A percentile compares a stretch with the other conserved stretches of the same genome.
phyloP scores from a whole-genome alignment of 805 yeast species.

The Myxozyma melibiosi region DNA sequence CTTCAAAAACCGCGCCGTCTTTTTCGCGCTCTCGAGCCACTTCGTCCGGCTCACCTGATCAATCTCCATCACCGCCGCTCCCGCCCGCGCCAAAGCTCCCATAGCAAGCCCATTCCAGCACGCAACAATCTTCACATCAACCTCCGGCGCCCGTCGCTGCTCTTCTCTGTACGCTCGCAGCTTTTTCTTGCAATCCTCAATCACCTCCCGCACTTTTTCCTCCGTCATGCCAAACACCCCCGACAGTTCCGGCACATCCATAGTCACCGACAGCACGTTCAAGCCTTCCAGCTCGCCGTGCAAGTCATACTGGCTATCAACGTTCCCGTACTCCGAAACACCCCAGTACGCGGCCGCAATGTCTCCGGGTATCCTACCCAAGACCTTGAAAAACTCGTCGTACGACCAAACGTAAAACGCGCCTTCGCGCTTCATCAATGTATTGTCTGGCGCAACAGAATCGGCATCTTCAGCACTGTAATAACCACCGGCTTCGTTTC shows the following conservation, averaged over 20 bases:
- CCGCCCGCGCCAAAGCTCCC: constrained; percentile 44
- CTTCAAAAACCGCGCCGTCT: constrained; percentile 37
- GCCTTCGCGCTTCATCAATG: constrained; percentile 38
- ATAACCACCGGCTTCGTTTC: constrained; percentile 37
- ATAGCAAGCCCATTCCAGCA: constrained; percentile 46
- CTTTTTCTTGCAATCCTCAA: constrained; percentile 36
- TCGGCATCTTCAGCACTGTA: constrained; percentile 45
- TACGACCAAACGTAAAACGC: constrained; percentile 44
- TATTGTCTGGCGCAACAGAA: constrained; percentile 33
- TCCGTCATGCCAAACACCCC: constrained; percentile 40
- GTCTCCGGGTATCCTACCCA: constrained; percentile 33
- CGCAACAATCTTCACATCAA: constrained; percentile 43
- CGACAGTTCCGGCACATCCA: constrained; percentile 39
- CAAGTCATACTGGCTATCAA: constrained; percentile 41
- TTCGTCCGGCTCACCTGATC: constrained; percentile 21
- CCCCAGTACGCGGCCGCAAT: constrained; percentile 44
- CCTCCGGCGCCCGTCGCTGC: constrained; percentile 38
- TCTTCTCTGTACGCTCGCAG: constrained; percentile 36
- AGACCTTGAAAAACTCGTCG: constrained; percentile 40
- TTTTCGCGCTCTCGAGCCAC: constrained; percentile 37
- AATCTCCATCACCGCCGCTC: constrained; percentile 27
- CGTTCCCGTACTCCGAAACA: constrained; percentile 44
- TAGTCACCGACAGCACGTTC: constrained; percentile 41
- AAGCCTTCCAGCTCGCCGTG: constrained; percentile 39
- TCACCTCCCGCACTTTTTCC: constrained; percentile 32